phyloP scores from a whole-genome alignment of 2,329 filamentous ascomycete species.

The Aspergillus quadrilineatus region DNA sequence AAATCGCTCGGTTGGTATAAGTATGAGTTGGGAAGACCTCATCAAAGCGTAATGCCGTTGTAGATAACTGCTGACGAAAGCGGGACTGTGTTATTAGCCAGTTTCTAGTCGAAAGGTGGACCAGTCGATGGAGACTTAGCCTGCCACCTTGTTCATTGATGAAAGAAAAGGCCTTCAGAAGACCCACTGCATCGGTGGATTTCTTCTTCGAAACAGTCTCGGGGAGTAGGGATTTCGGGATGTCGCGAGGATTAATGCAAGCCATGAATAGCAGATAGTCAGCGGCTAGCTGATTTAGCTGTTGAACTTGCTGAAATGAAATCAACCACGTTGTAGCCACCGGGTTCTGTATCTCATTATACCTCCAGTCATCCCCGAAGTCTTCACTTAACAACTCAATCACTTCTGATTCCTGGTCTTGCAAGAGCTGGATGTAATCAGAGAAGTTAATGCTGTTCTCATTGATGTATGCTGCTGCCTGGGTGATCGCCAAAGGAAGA shows the following conservation, averaged over 20 bases:
- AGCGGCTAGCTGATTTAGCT: conserved; percentile 5
- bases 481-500: conserved; percentile 28
- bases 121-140: conserved; percentile 30
- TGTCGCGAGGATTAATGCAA: conserved; percentile 28
- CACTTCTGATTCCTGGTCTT: conserved; percentile 4
- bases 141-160: neutral
- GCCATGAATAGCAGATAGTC: neutral
- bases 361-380: conserved; percentile 4
- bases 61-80: neutral
- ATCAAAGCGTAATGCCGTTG: conserved; percentile 6
- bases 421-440: conserved; percentile 8
- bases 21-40: neutral
- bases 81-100: neutral
- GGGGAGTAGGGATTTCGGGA: conserved; percentile 27
- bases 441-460: conserved; percentile 6
- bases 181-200: conserved; percentile 20
- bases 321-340: conserved; percentile 12
- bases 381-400: conserved; percentile 13
- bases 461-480: conserved; percentile 26
- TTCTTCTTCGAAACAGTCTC: neutral
- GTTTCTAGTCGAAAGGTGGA: conserved; percentile 22
- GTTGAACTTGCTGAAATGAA: conserved; percentile 18
- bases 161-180: conserved; percentile 14
- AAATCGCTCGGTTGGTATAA: neutral
- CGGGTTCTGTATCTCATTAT: conserved; percentile 5